phyloP scores from a whole-genome alignment of 2,329 filamentous ascomycete genomes.

The Paracoccidioides brasiliensis region DNA sequence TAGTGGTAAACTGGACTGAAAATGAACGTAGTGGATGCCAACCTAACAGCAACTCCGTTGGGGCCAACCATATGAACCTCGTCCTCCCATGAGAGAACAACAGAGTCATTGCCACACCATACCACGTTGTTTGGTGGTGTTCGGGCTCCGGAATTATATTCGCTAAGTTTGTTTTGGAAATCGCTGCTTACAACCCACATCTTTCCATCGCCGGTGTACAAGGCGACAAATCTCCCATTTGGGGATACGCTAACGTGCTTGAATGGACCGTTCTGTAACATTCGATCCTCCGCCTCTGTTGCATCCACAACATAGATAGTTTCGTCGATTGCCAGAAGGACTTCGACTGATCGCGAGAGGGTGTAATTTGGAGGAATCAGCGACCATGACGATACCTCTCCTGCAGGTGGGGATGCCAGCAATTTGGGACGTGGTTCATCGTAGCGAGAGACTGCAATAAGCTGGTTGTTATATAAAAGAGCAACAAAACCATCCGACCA shows the following conservation, averaged over 20 bases:
- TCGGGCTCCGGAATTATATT: slow-evolving; percentile 78
- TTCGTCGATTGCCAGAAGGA: slow-evolving; percentile 68
- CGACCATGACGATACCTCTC: slow-evolving; percentile 74
- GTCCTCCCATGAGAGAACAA: slow-evolving; percentile 92
- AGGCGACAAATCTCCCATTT: slow-evolving; percentile 72
- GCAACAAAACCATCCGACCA: slow-evolving; percentile 89
- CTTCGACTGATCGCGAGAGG: slow-evolving; percentile 84
- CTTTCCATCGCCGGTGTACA: slow-evolving; percentile 75
- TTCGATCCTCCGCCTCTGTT: slow-evolving; percentile 78
- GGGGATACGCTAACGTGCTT: slow-evolving; percentile 82
- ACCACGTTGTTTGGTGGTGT: slow-evolving; percentile 77
- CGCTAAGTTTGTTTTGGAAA: slow-evolving; percentile 81
- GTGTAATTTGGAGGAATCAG: slow-evolving; percentile 80
- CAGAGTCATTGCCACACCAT: slow-evolving; percentile 93
- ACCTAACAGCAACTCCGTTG: slow-evolving; percentile 57
- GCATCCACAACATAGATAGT: slow-evolving; percentile 82
- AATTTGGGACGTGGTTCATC: slow-evolving; percentile 77
- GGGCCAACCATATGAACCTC: slow-evolving; percentile 90
- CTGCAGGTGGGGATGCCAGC: slow-evolving; percentile 63
- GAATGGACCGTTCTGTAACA: slow-evolving; percentile 85
- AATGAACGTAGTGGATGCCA: slow-evolving; percentile 10
- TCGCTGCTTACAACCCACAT: slow-evolving; percentile 91
- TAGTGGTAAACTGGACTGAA: slow-evolving; percentile 5
- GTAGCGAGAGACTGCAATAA: slow-evolving; percentile 80
- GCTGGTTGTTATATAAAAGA: slow-evolving; percentile 71